Conservation (phyloP, 148 eudicot species). For the Rheum nobile region DNA sequence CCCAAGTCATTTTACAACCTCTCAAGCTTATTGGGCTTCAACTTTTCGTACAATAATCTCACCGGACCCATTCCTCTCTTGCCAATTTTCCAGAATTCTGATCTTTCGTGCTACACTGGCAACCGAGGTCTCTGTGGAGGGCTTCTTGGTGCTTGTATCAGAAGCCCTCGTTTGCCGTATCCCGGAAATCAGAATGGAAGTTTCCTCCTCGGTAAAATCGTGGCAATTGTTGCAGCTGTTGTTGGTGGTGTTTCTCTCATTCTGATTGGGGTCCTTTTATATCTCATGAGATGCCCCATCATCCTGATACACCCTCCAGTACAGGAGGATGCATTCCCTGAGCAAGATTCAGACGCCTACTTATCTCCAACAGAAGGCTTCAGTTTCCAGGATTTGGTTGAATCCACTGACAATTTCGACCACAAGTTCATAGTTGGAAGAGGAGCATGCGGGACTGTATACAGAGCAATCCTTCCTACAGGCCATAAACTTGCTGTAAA, state of each 20-base stretch:
- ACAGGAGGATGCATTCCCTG: background rate
- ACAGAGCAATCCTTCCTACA: slow-evolving; percentile 50
- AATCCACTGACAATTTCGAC: slow-evolving; percentile 59
- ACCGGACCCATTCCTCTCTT: slow-evolving; percentile 58
- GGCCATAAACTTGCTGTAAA: slow-evolving; percentile 65
- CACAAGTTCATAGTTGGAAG: slow-evolving; percentile 44
- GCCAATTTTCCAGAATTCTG: slow-evolving; percentile 40
- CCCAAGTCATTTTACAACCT: slow-evolving; percentile 69
- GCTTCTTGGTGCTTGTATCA: slow-evolving; percentile 21
- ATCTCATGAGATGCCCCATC: slow-evolving; percentile 37
- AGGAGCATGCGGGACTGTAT: slow-evolving; percentile 84
- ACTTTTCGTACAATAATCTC: slow-evolving; percentile 67
- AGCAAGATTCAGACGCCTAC: slow-evolving; percentile 26
- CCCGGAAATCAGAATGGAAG: slow-evolving; percentile 14
- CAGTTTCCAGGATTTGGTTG: slow-evolving; percentile 54
- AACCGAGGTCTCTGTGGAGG: slow-evolving; percentile 49
- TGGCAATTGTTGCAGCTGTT: slow-evolving; percentile 26
- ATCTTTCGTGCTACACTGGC: slow-evolving; percentile 51
- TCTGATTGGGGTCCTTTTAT: slow-evolving; percentile 40
- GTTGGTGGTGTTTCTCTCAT: slow-evolving; percentile 41
- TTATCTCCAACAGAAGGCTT: slow-evolving; percentile 69
- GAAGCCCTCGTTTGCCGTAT: slow-evolving; percentile 14
- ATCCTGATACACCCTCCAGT: slow-evolving; percentile 10
- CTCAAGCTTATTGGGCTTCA: slow-evolving; percentile 41
- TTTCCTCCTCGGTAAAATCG: slow-evolving; percentile 36